Percentiles rank a stretch among this genome's conserved stretches.
Conservation (phyloP, 495 filamentous ascomycete species). For the Xylaria longipes region DNA sequence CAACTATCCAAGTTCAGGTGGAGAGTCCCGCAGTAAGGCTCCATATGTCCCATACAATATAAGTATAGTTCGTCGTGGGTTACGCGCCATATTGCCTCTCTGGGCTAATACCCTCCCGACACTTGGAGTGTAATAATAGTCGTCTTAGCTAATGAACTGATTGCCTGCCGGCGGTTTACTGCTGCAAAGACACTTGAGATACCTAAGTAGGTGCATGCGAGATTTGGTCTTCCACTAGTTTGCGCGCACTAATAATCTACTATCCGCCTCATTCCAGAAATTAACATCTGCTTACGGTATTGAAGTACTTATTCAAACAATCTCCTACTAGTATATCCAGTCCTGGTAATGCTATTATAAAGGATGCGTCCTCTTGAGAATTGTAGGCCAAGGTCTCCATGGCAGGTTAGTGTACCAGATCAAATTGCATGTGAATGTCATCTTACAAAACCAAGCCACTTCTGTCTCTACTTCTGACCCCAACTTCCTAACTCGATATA, state of each 20-base stretch:
- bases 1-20: neutral
- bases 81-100: slow-evolving; percentile 4
- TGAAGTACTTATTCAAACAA: neutral
- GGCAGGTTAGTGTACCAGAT: neutral
- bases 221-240: neutral
- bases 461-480: neutral
- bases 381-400: neutral
- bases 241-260: neutral
- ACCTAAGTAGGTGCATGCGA: neutral
- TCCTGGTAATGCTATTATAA: neutral
- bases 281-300: neutral
- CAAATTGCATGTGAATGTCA: slow-evolving; percentile 18
- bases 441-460: neutral
- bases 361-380: neutral
- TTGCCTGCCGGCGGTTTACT: slow-evolving; percentile 13
- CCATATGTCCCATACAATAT: slow-evolving; percentile 2
- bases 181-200: neutral
- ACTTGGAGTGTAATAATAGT: neutral
- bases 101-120: slow-evolving; percentile 6
- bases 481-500: slow-evolving; percentile 17
- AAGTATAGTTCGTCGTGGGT: neutral
- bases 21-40: neutral
- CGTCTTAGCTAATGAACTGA: neutral
- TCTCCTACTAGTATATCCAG: neutral
- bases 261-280: neutral